Conservation (phyloP, 495 filamentous ascomycete genomes). For the Tuber brumale region DNA sequence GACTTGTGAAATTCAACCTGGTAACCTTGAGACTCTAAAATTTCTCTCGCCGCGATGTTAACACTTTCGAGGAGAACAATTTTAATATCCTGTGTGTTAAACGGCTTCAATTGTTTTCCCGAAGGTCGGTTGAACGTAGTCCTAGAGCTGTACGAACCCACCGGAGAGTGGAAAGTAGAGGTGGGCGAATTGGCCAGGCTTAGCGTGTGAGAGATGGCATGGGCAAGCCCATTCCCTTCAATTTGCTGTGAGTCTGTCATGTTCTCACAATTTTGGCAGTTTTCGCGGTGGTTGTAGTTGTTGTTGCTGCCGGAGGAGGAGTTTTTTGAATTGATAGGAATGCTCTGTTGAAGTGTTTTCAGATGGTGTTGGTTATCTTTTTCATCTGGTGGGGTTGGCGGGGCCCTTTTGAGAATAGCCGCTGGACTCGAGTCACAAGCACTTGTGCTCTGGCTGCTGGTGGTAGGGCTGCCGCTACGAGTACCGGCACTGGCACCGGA, state of each 20-base stretch:
- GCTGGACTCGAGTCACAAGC: slow-evolving; percentile 23
- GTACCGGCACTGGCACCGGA: slow-evolving; percentile 14
- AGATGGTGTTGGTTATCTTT: slow-evolving; percentile 31
- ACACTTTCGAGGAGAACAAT: slow-evolving; percentile 93
- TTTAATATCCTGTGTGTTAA: slow-evolving; percentile 88
- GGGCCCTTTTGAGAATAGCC: slow-evolving; percentile 8
- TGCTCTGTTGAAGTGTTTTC: slow-evolving; percentile 15
- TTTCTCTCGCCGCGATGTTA: slow-evolving; percentile 77
- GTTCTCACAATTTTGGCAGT: not conserved
- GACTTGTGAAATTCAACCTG: slow-evolving; percentile 86
- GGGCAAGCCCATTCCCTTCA: slow-evolving; percentile 34
- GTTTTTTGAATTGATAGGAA: slow-evolving; percentile 5
- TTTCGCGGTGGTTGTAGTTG: slow-evolving; percentile 14
- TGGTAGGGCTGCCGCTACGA: slow-evolving; percentile 2
- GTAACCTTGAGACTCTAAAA: slow-evolving; percentile 77
- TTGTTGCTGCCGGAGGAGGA: not conserved
- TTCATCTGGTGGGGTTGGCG: slow-evolving; percentile 36
- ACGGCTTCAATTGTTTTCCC: slow-evolving; percentile 79
- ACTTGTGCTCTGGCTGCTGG: not conserved
- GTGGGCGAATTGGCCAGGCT: slow-evolving; percentile 35
- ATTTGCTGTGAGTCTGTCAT: slow-evolving; percentile 37
- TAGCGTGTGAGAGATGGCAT: slow-evolving; percentile 22
- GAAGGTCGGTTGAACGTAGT: slow-evolving; percentile 11
- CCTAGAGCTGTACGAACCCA: slow-evolving; percentile 8
- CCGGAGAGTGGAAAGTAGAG: slow-evolving; percentile 34